phyloP scores from a whole-genome alignment of 2,329 filamentous ascomycete species.

The Penicillium sp. region DNA sequence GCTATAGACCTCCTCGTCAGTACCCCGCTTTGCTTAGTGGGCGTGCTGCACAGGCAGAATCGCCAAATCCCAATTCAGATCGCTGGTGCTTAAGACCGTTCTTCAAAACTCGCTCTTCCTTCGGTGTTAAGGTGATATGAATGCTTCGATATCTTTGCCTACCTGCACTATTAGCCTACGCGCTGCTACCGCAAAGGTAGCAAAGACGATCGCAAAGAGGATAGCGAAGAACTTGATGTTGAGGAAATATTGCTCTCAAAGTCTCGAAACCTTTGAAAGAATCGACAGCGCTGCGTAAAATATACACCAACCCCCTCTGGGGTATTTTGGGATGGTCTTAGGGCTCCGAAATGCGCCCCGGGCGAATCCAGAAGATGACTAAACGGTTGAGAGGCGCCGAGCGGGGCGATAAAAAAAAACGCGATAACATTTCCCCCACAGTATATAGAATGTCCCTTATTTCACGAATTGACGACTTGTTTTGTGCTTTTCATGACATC shows the following conservation, averaged over 20 bases:
- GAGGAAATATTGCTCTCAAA: not conserved
- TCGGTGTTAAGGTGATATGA: too few relatives aligned
- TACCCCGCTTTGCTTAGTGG: too few relatives aligned
- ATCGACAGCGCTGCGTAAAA: not conserved
- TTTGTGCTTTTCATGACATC: not conserved
- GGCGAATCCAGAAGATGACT: not conserved
- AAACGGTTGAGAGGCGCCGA: not conserved
- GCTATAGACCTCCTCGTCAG: too few relatives aligned
- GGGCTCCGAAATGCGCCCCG: not conserved
- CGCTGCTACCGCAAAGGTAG: not conserved
- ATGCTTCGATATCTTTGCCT: too few relatives aligned
- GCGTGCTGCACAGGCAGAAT: too few relatives aligned
- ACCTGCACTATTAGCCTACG: not conserved
- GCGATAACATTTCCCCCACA: conserved; percentile 19
- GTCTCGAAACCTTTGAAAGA: too few relatives aligned
- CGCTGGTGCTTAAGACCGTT: too few relatives aligned
- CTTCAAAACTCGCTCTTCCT: too few relatives aligned
- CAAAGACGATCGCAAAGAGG: not conserved
- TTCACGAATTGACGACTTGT: not conserved
- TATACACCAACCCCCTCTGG: not conserved
- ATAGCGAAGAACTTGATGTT: not conserved
- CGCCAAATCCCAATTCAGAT: too few relatives aligned
- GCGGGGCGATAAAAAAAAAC: conserved; percentile 10
- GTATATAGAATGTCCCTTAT: conserved; percentile 4
- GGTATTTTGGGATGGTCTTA: not conserved